phyloP scores from a whole-genome alignment of 352 stramenopile species.

The Phytophthora quininea region DNA sequence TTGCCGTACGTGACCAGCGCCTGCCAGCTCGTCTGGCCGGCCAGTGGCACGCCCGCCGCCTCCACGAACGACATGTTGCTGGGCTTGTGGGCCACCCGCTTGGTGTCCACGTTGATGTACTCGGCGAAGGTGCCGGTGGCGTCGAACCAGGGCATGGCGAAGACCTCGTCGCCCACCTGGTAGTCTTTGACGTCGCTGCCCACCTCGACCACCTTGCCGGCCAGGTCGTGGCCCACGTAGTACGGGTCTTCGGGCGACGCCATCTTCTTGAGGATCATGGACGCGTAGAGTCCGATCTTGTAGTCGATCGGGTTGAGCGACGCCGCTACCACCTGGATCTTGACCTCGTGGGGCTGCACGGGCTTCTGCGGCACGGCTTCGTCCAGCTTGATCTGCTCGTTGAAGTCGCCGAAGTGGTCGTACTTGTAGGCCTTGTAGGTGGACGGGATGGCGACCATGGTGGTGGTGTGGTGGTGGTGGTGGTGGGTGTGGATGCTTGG shows the following conservation, averaged over 20 bases:
- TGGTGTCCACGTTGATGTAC: conserved; percentile 22
- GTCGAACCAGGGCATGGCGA: conserved; percentile 13
- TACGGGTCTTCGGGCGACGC: conserved; percentile 37
- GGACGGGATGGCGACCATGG: conserved; percentile 13
- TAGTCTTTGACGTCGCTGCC: conserved; percentile 31
- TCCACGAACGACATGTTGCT: conserved; percentile 40
- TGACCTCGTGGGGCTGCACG: conserved; percentile 30
- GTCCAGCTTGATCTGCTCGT: conserved; percentile 37
- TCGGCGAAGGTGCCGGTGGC: conserved; percentile 32
- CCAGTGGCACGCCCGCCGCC: conserved; percentile 36
- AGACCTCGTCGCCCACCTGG: conserved; percentile 38
- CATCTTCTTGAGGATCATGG: conserved; percentile 20
- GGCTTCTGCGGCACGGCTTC: conserved; percentile 14
- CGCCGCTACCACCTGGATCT: conserved; percentile 39
- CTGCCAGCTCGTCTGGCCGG: conserved; percentile 42
- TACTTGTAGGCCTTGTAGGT: conserved; percentile 41
- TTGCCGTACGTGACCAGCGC: conserved; percentile 35
- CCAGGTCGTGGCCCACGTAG: conserved; percentile 46
- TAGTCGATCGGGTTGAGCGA: conserved; percentile 36
- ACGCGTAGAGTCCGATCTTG: conserved; percentile 21
- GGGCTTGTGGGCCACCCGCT: conserved; percentile 36
- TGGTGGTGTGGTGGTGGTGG: background rate
- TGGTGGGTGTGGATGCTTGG: background rate
- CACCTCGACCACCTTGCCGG: conserved; percentile 39
- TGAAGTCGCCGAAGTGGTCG: conserved; percentile 33